Conservation (phyloP, 257 asterid species). For the Echium plantagineum region DNA sequence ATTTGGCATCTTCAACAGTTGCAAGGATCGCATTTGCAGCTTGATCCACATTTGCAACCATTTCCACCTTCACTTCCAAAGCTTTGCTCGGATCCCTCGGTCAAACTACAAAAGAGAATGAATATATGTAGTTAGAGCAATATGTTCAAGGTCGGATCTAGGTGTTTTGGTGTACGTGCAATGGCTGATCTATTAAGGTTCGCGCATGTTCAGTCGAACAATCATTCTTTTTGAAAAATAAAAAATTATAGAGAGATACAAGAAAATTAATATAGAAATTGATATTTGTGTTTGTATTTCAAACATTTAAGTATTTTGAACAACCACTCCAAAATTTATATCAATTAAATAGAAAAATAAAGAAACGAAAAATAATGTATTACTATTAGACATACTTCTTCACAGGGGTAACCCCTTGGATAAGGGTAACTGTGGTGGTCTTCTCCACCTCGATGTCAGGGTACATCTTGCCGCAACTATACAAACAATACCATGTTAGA, state of each 20-base stretch:
- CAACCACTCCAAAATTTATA: no score
- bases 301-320: no score
- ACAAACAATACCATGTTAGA: background rate
- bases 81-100: constrained; percentile 18
- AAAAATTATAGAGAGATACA: no score
- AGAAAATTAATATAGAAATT: no score
- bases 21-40: constrained; percentile 31
- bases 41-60: constrained; percentile 30
- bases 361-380: background rate
- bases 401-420: constrained; percentile 17
- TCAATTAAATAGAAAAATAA: no score
- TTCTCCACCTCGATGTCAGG: constrained; percentile 13
- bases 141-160: no score
- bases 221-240: no score
- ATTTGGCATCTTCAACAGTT: constrained; percentile 14
- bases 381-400: constrained; percentile 6
- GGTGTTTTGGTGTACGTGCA: no score
- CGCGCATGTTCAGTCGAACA: no score
- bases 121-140: background rate
- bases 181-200: no score
- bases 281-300: no score
- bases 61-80: constrained; percentile 27
- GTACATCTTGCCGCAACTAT: constrained; percentile 19
- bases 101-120: background rate
- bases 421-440: constrained; percentile 12